phyloP scores from a whole-genome alignment of 164 flowering plant species.

The Buxus sempervirens region DNA sequence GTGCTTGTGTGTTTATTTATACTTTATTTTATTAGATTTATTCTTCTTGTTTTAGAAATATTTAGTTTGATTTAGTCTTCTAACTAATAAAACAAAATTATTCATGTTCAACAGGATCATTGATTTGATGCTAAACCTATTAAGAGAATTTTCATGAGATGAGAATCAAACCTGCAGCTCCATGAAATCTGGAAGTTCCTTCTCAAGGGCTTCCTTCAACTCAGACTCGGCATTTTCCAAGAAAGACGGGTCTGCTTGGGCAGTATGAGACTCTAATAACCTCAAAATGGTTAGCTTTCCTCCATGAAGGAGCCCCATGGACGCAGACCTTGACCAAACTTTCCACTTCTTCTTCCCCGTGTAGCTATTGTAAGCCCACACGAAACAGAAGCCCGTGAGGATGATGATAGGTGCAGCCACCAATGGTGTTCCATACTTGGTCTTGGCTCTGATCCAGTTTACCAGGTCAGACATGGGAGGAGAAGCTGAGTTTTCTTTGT shows the following conservation, averaged over 20 bases:
- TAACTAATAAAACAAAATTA: too few relatives aligned
- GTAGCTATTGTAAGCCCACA: not conserved
- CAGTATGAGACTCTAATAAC: conserved; percentile 20
- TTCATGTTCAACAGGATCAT: too few relatives aligned
- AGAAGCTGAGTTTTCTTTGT: too few relatives aligned
- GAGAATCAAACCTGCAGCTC: conserved; percentile 25
- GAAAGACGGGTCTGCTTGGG: not conserved
- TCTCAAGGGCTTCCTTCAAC: conserved; percentile 1
- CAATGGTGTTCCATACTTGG: too few relatives aligned
- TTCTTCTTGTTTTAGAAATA: too few relatives aligned
- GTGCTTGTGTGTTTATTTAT: too few relatives aligned
- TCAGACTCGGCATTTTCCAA: conserved; percentile 5
- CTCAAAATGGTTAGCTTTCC: conserved; percentile 33
- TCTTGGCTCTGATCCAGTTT: too few relatives aligned
- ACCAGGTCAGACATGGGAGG: too few relatives aligned
- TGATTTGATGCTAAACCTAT: too few relatives aligned
- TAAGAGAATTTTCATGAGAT: too few relatives aligned
- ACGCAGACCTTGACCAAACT: conserved; percentile 16
- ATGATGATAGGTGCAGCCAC: conserved; percentile 13
- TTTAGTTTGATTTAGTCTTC: too few relatives aligned
- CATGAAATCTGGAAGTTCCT: conserved; percentile 15
- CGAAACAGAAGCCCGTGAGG: conserved; percentile 8
- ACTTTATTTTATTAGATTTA: too few relatives aligned
- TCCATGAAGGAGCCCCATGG: conserved; percentile 30
- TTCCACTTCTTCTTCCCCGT: not conserved